phyloP scores from a whole-genome alignment of 2,329 filamentous ascomycete species.

The Zalaria sp. region DNA sequence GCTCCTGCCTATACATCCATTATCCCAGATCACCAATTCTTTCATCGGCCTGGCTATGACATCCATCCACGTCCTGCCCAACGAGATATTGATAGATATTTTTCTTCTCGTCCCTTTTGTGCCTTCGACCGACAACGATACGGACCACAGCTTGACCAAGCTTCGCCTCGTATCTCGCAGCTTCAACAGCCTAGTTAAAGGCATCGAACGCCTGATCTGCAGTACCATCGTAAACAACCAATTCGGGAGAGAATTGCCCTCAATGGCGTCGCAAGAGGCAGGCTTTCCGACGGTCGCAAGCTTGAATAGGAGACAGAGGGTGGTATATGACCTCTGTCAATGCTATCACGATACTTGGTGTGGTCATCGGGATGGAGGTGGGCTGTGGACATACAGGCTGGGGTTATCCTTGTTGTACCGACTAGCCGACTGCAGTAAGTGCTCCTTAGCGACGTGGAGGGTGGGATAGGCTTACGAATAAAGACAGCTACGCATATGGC shows the following conservation, averaged over 20 bases:
- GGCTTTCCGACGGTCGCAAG: slow-evolving; percentile 10
- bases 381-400: slow-evolving; percentile 16
- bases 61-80: slow-evolving; percentile 8
- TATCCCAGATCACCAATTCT: too few relatives aligned
- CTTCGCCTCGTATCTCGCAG: slow-evolving; percentile 13
- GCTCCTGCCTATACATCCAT: too few relatives aligned
- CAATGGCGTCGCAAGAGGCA: slow-evolving; percentile 4
- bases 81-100: slow-evolving; percentile 15
- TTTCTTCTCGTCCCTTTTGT: slow-evolving; percentile 15
- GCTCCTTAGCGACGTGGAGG: neutral
- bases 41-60: too few relatives aligned
- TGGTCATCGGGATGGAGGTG: slow-evolving; percentile 12
- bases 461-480: neutral
- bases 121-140: slow-evolving; percentile 4
- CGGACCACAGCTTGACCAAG: slow-evolving; percentile 5
- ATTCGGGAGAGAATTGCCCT: slow-evolving; percentile 12
- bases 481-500: slow-evolving; percentile 2
- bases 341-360: slow-evolving; percentile 15
- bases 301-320: slow-evolving; percentile 9
- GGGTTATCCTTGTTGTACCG: slow-evolving; percentile 18
- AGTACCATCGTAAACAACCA: slow-evolving; percentile 10
- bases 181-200: slow-evolving; percentile 13
- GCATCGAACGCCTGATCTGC: slow-evolving; percentile 15
- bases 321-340: slow-evolving; percentile 9
- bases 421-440: slow-evolving; percentile 11